phyloP scores from a whole-genome alignment of 331 rosid species.

The Quercus tomentella region DNA sequence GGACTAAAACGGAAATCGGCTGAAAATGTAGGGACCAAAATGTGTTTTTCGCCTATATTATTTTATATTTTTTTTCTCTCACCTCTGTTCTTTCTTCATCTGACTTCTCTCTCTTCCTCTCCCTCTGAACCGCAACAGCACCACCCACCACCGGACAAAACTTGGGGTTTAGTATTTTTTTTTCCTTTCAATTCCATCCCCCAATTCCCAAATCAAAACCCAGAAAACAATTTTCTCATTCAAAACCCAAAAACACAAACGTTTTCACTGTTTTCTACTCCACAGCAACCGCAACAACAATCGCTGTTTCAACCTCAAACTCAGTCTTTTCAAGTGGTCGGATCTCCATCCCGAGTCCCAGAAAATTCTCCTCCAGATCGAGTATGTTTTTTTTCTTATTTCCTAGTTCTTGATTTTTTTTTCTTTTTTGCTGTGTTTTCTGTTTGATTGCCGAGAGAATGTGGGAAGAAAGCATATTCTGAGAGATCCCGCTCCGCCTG shows the following conservation, averaged over 20 bases:
- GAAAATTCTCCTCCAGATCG: slow-evolving; percentile 82
- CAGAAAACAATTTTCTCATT: background rate
- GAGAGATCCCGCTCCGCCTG: too few relatives aligned
- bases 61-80: too few relatives aligned
- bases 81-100: too few relatives aligned
- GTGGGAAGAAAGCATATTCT: background rate
- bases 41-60: too few relatives aligned
- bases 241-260: slow-evolving; percentile 8
- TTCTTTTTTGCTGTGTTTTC: background rate
- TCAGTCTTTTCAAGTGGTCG: slow-evolving; percentile 59
- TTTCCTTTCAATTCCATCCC: background rate
- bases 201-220: background rate
- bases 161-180: slow-evolving; percentile 5
- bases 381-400: slow-evolving; percentile 32
- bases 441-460: background rate
- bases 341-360: slow-evolving; percentile 95
- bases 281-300: slow-evolving; percentile 51
- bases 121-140: too few relatives aligned
- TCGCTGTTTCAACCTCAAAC: slow-evolving; percentile 44
- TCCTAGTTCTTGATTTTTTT: background rate
- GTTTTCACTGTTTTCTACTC: slow-evolving; percentile 68
- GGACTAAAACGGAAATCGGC: too few relatives aligned
- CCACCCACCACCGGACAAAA: background rate
- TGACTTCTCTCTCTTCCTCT: too few relatives aligned
- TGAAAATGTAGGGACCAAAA: too few relatives aligned